These are phyloP conservation scores for Pseudopithomyces chartarum DNA, from an alignment of 2,329 filamentous ascomycete species.

Conservation along the genomic window DNA sequence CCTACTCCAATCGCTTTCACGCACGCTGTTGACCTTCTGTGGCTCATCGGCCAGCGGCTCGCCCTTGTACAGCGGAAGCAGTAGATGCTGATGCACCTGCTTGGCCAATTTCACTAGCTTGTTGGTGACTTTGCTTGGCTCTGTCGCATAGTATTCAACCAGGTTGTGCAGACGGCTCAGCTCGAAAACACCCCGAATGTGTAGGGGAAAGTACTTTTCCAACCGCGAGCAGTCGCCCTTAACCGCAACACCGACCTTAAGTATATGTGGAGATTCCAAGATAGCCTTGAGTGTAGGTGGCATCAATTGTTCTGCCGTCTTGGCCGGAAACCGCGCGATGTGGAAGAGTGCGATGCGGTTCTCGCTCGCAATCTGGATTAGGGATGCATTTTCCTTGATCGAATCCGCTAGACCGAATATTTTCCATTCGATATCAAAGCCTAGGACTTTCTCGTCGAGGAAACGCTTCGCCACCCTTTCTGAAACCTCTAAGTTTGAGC, in stretches of 20 bases:
- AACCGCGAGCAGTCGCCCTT: slow-evolving; percentile 68
- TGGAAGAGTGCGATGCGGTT: slow-evolving; percentile 83
- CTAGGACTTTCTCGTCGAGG: slow-evolving; percentile 70
- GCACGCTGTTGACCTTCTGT: slow-evolving; percentile 53
- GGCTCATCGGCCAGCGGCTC: slow-evolving; percentile 38
- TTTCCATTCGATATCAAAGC: slow-evolving; percentile 91
- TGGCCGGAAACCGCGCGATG: slow-evolving; percentile 58
- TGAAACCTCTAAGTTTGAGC: slow-evolving; percentile 67
- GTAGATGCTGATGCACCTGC: slow-evolving; percentile 71
- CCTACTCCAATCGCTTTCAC: slow-evolving; percentile 75
- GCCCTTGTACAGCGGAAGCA: slow-evolving; percentile 84
- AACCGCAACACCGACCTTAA: slow-evolving; percentile 79
- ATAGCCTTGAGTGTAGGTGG: slow-evolving; percentile 72
- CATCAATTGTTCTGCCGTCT: slow-evolving; percentile 60
- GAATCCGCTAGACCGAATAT: slow-evolving; percentile 40
- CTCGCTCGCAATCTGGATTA: slow-evolving; percentile 82
- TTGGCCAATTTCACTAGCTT: slow-evolving; percentile 68
- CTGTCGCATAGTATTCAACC: slow-evolving; percentile 60
- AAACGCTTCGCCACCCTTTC: slow-evolving; percentile 75
- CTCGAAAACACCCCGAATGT: slow-evolving; percentile 73
- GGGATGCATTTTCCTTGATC: slow-evolving; percentile 80
- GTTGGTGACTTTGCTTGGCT: slow-evolving; percentile 57
- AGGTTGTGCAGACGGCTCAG: slow-evolving; percentile 82
- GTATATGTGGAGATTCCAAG: slow-evolving; percentile 71
- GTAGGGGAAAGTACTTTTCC: slow-evolving; percentile 62